These are phyloP conservation scores for Nannochloris sp. DNA, from an alignment of 139 green algal species.

Conservation along the genomic window DNA sequence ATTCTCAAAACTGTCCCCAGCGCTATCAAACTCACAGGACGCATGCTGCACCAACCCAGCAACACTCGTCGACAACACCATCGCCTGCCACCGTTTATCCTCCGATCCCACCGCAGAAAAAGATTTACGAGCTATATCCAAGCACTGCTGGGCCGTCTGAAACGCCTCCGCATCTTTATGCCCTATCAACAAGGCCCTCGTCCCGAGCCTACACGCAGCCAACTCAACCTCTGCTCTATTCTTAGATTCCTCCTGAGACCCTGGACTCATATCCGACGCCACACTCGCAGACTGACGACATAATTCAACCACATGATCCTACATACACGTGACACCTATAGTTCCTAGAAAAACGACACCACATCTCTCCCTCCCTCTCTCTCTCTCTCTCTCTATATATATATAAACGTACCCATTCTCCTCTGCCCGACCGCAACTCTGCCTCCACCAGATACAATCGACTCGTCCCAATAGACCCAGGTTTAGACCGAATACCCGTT, in stretches of 20 bases:
- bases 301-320: constrained; percentile 12
- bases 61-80: constrained; percentile 21
- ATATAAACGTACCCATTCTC: constrained; percentile 28
- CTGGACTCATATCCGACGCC: constrained; percentile 6
- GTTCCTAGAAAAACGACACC: too few relatives aligned
- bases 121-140: constrained; percentile 29
- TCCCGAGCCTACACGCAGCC: background rate
- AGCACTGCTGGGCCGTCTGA: constrained; percentile 22
- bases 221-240: constrained; percentile 26
- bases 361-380: too few relatives aligned
- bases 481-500: constrained; percentile 29
- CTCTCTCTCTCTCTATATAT: background rate
- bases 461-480: constrained; percentile 5
- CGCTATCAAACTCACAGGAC: constrained; percentile 15
- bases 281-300: constrained; percentile 15
- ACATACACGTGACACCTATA: background rate
- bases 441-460: constrained; percentile 31
- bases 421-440: constrained; percentile 25
- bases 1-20: constrained; percentile 14
- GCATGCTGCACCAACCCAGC: constrained; percentile 34
- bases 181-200: constrained; percentile 11
- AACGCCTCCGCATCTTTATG: constrained; percentile 24
- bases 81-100: constrained; percentile 24
- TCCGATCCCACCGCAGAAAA: constrained; percentile 19
- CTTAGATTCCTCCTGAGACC: background rate